These are phyloP conservation scores for Tausonia pullulans DNA, from an alignment of 1,284 basidiomycete species.

Conservation along the genomic window DNA sequence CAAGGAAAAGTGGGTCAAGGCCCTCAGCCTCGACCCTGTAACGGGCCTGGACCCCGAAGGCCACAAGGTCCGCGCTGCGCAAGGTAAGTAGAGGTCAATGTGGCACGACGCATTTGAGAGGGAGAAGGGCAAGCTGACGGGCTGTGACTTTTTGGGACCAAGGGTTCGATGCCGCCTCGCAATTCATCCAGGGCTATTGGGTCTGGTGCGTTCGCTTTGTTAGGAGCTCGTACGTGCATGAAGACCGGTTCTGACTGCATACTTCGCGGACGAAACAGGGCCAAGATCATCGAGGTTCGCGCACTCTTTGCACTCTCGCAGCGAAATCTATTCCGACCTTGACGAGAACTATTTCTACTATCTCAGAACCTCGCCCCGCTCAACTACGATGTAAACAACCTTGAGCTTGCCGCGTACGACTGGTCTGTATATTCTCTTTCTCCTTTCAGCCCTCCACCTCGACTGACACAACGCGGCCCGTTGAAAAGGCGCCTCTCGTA, in stretches of 20 bases:
- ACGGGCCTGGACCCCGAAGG: slow-evolving; percentile 85
- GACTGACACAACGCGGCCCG: background rate
- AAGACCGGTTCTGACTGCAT: background rate
- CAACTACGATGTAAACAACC: slow-evolving; percentile 81
- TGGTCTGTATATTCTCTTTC: slow-evolving; percentile 40
- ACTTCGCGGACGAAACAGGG: slow-evolving; percentile 39
- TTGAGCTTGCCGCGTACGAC: slow-evolving; percentile 78
- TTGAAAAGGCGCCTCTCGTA: slow-evolving; percentile 56
- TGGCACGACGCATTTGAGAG: too few relatives aligned
- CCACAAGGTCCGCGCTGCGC: slow-evolving; percentile 82
- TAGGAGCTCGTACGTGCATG: background rate
- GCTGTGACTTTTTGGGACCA: slow-evolving; percentile 35
- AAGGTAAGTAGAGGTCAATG: slow-evolving; percentile 39
- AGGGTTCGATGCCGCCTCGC: slow-evolving; percentile 72
- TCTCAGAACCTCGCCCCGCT: slow-evolving; percentile 73
- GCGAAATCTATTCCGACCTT: background rate
- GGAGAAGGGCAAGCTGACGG: slow-evolving; percentile 18
- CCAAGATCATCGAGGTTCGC: slow-evolving; percentile 56
- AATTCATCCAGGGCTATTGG: slow-evolving; percentile 87
- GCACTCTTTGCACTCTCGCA: background rate
- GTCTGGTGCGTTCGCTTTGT: slow-evolving; percentile 53
- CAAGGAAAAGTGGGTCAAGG: slow-evolving; percentile 74
- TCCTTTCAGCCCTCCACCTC: background rate
- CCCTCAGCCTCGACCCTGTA: slow-evolving; percentile 79
- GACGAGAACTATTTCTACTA: too few relatives aligned